These are phyloP conservation scores for Trichoderma oligosporum DNA, from an alignment of 2,329 filamentous ascomycete genomes.

Conservation along the genomic window DNA sequence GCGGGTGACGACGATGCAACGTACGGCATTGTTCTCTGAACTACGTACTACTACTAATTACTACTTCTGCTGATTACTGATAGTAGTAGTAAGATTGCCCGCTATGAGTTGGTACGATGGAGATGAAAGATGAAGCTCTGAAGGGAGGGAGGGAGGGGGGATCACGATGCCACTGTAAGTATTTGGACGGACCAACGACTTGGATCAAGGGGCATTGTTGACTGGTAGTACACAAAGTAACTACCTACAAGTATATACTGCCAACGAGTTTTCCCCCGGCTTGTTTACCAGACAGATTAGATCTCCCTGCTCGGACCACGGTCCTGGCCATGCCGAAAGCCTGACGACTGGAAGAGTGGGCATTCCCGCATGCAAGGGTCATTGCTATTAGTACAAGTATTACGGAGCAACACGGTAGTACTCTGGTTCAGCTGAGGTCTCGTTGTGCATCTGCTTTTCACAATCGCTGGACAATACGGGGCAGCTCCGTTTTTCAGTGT, in stretches of 20 bases:
- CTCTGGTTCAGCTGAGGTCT: background rate
- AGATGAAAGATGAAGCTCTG: background rate
- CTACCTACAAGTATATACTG: too few relatives aligned
- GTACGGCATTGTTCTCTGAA: background rate
- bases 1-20: background rate
- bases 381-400: background rate
- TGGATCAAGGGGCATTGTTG: constrained; percentile 7
- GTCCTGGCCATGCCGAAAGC: constrained; percentile 4
- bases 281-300: background rate
- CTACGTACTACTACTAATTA: too few relatives aligned
- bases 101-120: background rate
- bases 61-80: too few relatives aligned
- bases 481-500: too few relatives aligned
- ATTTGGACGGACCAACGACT: background rate
- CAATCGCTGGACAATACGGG: too few relatives aligned
- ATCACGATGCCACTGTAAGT: background rate
- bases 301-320: background rate
- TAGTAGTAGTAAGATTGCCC: too few relatives aligned
- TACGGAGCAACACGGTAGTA: background rate
- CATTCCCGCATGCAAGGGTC: background rate
- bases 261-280: background rate
- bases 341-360: background rate
- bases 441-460: background rate
- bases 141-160: background rate
- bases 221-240: too few relatives aligned